phyloP scores from a whole-genome alignment of 1,284 basidiomycete species.

The Flammula alnicola region DNA sequence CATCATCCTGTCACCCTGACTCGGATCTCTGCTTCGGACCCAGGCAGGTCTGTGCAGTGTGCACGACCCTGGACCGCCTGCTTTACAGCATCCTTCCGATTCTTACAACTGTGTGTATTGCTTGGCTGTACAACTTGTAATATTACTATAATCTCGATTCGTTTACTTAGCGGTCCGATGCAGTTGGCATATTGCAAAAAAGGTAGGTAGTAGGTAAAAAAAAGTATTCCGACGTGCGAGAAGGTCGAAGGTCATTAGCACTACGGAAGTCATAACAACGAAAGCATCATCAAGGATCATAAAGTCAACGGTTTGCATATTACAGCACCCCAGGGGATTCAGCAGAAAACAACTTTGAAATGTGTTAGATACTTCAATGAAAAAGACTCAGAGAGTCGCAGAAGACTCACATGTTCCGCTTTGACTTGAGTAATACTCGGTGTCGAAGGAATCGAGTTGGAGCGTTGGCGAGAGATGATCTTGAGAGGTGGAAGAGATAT shows the following conservation, averaged over 20 bases:
- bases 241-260: constrained; percentile 30
- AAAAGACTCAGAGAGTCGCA: neutral
- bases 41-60: too few species aligned
- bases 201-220: constrained; percentile 7
- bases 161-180: constrained; percentile 14
- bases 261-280: constrained; percentile 15
- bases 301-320: neutral
- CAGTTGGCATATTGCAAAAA: constrained; percentile 5
- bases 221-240: constrained; percentile 20
- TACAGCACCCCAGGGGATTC: constrained; percentile 45
- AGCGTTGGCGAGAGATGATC: constrained; percentile 34
- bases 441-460: constrained; percentile 45
- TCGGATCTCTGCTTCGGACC: constrained; percentile 6
- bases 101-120: neutral
- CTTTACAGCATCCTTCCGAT: neutral
- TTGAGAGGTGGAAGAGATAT: constrained; percentile 15
- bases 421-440: constrained; percentile 41
- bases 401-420: constrained; percentile 34
- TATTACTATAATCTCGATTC: constrained; percentile 4
- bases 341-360: constrained; percentile 44
- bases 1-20: neutral
- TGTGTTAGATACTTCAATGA: constrained; percentile 1
- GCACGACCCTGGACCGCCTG: neutral
- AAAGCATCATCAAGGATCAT: constrained; percentile 2
- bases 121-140: constrained; percentile 6